Evolutionary conservation across 163 green algal genomes (phyloP).

Genomic region (Coccomyxa subellipsoidea): DNA sequence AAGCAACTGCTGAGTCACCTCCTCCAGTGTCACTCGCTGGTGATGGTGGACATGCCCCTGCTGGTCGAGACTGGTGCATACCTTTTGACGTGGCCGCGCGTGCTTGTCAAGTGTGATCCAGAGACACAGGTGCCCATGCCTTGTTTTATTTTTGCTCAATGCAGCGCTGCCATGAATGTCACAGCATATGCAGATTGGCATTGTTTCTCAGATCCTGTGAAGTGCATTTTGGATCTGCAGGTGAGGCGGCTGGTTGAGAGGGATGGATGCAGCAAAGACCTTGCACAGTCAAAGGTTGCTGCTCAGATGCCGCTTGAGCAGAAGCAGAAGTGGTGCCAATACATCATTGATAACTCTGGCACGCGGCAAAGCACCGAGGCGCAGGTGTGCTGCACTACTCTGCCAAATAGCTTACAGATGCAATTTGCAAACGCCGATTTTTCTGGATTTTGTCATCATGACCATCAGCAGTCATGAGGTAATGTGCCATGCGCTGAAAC

Average conservation of each 20-base stretch:
- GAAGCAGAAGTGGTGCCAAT: slow-evolving; percentile 3
- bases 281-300: slow-evolving; percentile 20
- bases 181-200: no score
- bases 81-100: slow-evolving; percentile 30
- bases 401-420: no score
- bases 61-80: slow-evolving; percentile 76
- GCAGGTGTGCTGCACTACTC: background rate
- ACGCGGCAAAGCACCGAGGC: background rate
- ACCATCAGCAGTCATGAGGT: background rate
- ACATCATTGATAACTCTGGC: slow-evolving; percentile 19
- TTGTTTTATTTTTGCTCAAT: background rate
- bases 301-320: slow-evolving; percentile 23
- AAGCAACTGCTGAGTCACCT: slow-evolving; percentile 45
- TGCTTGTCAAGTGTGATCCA: slow-evolving; percentile 60
- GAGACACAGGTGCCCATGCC: slow-evolving; percentile 39
- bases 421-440: no score
- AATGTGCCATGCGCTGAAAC: background rate
- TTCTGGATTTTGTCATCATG: no score
- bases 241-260: slow-evolving; percentile 20
- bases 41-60: slow-evolving; percentile 86
- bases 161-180: no score
- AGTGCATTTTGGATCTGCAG: no score
- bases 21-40: slow-evolving; percentile 35
- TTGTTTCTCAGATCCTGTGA: no score
- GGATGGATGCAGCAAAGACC: slow-evolving; percentile 5